Percentiles rank a stretch among this genome's conserved stretches.
Conservation (phyloP, 1,284 basidiomycete genomes). For the Trichosporon sp. region DNA sequence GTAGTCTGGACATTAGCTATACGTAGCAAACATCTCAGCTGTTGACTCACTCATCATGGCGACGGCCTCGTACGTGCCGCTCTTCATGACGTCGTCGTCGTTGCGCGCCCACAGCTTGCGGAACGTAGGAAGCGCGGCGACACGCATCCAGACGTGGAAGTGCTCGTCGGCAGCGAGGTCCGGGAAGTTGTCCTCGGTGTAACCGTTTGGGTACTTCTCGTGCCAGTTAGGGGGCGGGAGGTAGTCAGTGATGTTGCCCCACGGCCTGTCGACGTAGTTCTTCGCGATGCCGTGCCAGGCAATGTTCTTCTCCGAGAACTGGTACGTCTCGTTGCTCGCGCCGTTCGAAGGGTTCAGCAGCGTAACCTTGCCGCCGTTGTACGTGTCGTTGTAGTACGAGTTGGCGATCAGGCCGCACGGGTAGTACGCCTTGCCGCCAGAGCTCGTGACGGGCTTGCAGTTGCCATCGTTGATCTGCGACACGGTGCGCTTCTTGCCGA, state of each 20-base stretch:
- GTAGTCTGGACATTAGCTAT: constrained; percentile 62
- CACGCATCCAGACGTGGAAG: constrained; percentile 99
- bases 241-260: constrained; percentile 61
- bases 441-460: constrained; percentile 78
- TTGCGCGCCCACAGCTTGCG: constrained; percentile 91
- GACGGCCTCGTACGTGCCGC: constrained; percentile 71
- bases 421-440: constrained; percentile 63
- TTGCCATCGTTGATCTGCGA: constrained; percentile 64
- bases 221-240: constrained; percentile 92
- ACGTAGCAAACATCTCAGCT: not conserved
- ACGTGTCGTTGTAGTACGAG: constrained; percentile 95
- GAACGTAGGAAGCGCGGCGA: constrained; percentile 93
- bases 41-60: constrained; percentile 70
- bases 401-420: constrained; percentile 98
- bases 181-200: constrained; percentile 66
- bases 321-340: constrained; percentile 58
- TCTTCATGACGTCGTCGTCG: constrained; percentile 66
- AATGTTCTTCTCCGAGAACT: constrained; percentile 75
- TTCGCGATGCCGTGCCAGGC: constrained; percentile 91
- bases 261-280: constrained; percentile 66
- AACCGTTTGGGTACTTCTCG: constrained; percentile 66
- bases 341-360: constrained; percentile 57
- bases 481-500: constrained; percentile 57
- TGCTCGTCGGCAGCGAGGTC: constrained; percentile 78
- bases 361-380: constrained; percentile 56